phyloP scores from a whole-genome alignment of 73 alveolate genomes.

The Effrenium voratum region DNA sequence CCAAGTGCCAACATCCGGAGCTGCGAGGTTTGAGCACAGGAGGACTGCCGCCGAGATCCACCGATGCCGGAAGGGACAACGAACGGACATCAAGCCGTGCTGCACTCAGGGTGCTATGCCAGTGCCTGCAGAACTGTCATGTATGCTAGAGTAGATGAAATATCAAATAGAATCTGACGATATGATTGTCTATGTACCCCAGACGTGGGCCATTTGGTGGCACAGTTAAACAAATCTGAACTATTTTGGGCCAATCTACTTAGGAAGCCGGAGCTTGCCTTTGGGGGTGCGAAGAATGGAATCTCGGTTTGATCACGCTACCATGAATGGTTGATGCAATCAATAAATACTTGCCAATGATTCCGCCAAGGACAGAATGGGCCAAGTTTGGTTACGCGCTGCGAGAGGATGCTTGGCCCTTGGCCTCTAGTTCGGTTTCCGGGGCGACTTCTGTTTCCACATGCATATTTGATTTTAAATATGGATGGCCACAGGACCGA shows the following conservation, averaged over 20 bases:
- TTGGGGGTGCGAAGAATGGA: too few relatives aligned
- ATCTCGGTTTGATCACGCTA: too few relatives aligned
- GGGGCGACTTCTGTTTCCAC: background rate
- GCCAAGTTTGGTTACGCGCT: constrained; percentile 65
- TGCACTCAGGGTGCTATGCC: too few relatives aligned
- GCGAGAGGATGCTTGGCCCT: constrained; percentile 7
- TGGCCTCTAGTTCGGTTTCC: background rate
- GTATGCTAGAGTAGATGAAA: too few relatives aligned
- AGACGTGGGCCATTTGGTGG: background rate
- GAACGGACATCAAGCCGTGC: constrained; percentile 86
- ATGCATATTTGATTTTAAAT: too few relatives aligned
- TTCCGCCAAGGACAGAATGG: constrained; percentile 68
- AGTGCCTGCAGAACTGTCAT: too few relatives aligned
- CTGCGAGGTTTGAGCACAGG: constrained; percentile 50
- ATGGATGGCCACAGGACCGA: background rate
- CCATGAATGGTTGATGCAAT: too few relatives aligned
- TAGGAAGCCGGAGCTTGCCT: too few relatives aligned
- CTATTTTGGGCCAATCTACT: too few relatives aligned
- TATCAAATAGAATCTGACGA: too few relatives aligned
- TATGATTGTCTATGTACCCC: background rate
- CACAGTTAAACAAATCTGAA: too few relatives aligned
- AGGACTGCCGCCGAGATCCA: constrained; percentile 79
- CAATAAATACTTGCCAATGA: too few relatives aligned
- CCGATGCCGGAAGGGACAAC: constrained; percentile 72
- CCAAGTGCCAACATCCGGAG: background rate